Conservation (phyloP, 2,329 filamentous ascomycete species). For the Cercospora sp. region DNA sequence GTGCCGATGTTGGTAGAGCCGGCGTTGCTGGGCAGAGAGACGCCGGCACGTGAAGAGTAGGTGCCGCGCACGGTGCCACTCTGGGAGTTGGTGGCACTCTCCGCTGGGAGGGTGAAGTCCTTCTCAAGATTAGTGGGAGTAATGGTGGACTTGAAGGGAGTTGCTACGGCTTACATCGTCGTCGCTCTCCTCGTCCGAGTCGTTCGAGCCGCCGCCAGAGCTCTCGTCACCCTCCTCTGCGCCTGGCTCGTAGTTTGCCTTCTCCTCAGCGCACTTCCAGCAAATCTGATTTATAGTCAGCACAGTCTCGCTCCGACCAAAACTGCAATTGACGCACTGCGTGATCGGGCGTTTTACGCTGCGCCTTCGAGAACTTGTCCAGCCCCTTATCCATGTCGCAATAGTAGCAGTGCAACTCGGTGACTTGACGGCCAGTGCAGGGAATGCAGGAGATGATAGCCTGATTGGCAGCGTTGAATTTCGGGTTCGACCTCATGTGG, state of each 20-base stretch:
- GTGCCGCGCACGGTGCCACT: constrained; percentile 20
- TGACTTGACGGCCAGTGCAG: constrained; percentile 27
- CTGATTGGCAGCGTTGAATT: constrained; percentile 18
- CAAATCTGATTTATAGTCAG: constrained; percentile 25
- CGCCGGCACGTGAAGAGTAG: constrained; percentile 21
- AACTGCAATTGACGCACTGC: constrained; percentile 24
- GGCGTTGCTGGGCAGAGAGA: constrained; percentile 14
- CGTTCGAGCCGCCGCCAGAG: not conserved
- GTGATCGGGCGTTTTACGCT: constrained; percentile 29
- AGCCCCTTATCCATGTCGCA: constrained; percentile 31
- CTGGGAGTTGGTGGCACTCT: constrained; percentile 7
- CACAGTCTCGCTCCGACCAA: not conserved
- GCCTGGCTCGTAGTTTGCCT: constrained; percentile 27
- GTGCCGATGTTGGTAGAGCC: constrained; percentile 1
- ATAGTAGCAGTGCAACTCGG: constrained; percentile 32
- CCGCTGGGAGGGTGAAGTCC: not conserved
- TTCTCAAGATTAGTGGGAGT: not conserved
- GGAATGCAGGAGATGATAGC: constrained; percentile 26
- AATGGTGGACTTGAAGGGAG: not conserved
- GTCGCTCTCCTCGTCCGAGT: constrained; percentile 14
- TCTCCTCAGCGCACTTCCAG: constrained; percentile 26
- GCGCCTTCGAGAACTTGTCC: constrained; percentile 31
- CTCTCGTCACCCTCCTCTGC: constrained; percentile 17
- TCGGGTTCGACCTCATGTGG: not conserved
- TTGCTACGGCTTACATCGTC: constrained; percentile 3